Conservation (phyloP, 2,329 filamentous ascomycete species). For the Rhexocercosporidium sp. region DNA sequence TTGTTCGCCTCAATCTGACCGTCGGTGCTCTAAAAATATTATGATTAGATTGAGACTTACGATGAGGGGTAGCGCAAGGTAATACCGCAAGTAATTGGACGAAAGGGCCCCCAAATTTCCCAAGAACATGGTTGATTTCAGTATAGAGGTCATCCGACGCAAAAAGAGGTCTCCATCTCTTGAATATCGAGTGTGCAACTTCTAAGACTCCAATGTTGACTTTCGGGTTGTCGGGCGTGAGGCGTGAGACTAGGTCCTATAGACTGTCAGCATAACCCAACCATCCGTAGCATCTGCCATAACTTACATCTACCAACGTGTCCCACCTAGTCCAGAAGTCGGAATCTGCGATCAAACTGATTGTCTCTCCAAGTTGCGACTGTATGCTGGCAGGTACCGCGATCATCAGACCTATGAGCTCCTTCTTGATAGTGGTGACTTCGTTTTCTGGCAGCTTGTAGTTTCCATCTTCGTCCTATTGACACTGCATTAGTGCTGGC, state of each 20-base stretch:
- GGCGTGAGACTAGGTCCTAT: constrained; percentile 83
- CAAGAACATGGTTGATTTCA: constrained; percentile 95
- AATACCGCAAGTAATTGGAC: constrained; percentile 76
- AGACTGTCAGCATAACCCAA: constrained; percentile 29
- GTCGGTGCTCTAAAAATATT: constrained; percentile 62
- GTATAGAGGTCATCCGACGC: constrained; percentile 90
- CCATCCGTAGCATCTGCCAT: background rate
- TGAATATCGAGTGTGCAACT: constrained; percentile 98
- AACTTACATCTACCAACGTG: constrained; percentile 81
- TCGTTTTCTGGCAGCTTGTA: constrained; percentile 87
- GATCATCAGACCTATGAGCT: constrained; percentile 97
- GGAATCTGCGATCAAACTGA: constrained; percentile 96
- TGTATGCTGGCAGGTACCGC: constrained; percentile 86
- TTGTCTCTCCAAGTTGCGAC: constrained; percentile 92
- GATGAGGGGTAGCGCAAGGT: background rate
- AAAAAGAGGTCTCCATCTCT: constrained; percentile 92
- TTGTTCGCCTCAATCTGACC: constrained; percentile 75
- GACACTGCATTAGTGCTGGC: constrained; percentile 27
- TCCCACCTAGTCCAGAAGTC: constrained; percentile 98
- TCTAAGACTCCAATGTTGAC: constrained; percentile 94
- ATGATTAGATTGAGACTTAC: background rate
- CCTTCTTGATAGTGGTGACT: constrained; percentile 88
- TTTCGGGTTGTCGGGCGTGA: constrained; percentile 80
- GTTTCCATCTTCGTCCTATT: constrained; percentile 84
- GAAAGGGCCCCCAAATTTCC: constrained; percentile 83